A percentile compares a stretch with the other conserved stretches of the same genome.
Conservation (phyloP, 177 flowering plant genomes). For the Vitis hybrid region DNA sequence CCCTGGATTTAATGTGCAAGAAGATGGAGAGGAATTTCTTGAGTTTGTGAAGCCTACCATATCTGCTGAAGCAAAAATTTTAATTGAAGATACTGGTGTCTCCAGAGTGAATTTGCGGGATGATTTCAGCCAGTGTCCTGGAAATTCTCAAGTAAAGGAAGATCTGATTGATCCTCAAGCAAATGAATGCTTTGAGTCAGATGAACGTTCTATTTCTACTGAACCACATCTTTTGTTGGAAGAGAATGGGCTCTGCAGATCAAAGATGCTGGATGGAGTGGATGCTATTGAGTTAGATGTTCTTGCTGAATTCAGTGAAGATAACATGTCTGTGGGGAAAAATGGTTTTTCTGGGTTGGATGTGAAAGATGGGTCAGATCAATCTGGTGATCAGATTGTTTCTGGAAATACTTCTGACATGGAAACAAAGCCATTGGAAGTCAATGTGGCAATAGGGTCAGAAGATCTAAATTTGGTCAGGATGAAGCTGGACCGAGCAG, state of each 20-base stretch:
- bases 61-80: conserved; percentile 1
- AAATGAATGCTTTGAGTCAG: not conserved
- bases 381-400: not conserved
- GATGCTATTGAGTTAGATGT: too few species aligned
- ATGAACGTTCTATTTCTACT: conserved; percentile 1
- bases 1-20: not conserved
- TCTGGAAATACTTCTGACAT: conserved; percentile 9
- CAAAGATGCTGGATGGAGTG: too few species aligned
- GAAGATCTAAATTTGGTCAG: conserved; percentile 39
- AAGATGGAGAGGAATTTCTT: too few species aligned
- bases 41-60: conserved; percentile 1
- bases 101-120: conserved; percentile 18
- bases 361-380: not conserved
- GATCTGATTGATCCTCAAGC: conserved; percentile 5
- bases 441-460: not conserved
- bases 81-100: conserved; percentile 6
- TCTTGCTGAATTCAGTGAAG: too few species aligned
- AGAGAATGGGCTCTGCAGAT: too few species aligned
- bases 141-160: conserved; percentile 5
- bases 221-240: not conserved
- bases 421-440: conserved; percentile 23
- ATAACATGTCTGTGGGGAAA: conserved; percentile 4
- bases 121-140: conserved; percentile 3
- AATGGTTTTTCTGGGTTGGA: not conserved
- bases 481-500: conserved; percentile 51